Evolutionary conservation across 257 asterid species (phyloP).

Genomic region (Plantago ovata): DNA sequence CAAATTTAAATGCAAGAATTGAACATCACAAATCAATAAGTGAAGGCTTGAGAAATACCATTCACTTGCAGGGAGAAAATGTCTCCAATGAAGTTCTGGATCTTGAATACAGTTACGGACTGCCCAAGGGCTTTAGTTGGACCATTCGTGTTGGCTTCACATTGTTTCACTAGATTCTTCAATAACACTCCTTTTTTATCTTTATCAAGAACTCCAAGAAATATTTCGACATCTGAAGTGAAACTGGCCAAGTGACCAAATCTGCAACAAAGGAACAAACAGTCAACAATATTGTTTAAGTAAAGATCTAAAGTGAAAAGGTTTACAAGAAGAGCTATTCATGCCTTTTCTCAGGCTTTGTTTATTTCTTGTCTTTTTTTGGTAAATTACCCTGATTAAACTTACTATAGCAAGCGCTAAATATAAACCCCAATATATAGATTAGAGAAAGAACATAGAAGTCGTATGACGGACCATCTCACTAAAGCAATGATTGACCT

Average conservation of each 20-base stretch:
- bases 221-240: conserved; percentile 65
- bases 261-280: conserved; percentile 42
- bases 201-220: conserved; percentile 61
- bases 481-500: conserved; percentile 4
- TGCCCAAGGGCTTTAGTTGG: conserved; percentile 74
- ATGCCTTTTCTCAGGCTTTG: too few relatives aligned
- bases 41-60: conserved; percentile 42
- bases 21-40: conserved; percentile 15
- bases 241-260: conserved; percentile 94
- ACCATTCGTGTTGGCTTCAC: conserved; percentile 32
- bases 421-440: conserved; percentile 9
- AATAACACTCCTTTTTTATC: conserved; percentile 45
- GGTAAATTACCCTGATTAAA: too few relatives aligned
- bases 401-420: background rate
- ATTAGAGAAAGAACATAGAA: conserved; percentile 4
- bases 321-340: background rate
- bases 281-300: conserved; percentile 10
- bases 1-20: conserved; percentile 11
- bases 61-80: conserved; percentile 46
- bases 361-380: too few relatives aligned
- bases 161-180: conserved; percentile 48
- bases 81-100: conserved; percentile 57
- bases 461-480: background rate
- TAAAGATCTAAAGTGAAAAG: background rate
- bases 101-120: conserved; percentile 64